Conservation (phyloP, 768 basidiomycete genomes). For the Lactarius vividus region DNA sequence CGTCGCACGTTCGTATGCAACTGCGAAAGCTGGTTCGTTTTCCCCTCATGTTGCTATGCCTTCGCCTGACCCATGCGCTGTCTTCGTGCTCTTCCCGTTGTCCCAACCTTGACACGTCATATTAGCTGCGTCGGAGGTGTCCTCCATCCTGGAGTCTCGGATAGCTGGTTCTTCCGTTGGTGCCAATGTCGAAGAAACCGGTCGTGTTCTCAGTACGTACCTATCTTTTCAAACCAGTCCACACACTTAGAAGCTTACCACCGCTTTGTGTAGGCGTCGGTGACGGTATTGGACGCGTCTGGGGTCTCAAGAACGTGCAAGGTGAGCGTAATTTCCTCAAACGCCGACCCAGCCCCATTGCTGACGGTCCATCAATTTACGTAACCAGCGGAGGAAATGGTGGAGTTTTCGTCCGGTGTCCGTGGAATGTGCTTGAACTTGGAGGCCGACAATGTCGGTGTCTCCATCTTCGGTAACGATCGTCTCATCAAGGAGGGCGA, state of each 20-base stretch:
- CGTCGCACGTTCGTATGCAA: slow-evolving; percentile 85
- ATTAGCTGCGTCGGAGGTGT: slow-evolving; percentile 96
- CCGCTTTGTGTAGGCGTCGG: slow-evolving; percentile 69
- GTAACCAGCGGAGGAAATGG: slow-evolving; percentile 94
- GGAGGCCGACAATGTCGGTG: slow-evolving; percentile 99
- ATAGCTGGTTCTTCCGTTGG: slow-evolving; percentile 90
- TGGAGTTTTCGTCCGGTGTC: slow-evolving; percentile 99
- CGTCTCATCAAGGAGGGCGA: slow-evolving; percentile 99
- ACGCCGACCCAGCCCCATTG: slow-evolving; percentile 24
- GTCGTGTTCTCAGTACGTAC: slow-evolving; percentile 91
- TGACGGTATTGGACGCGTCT: slow-evolving; percentile 99
- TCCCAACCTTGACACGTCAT: slow-evolving; percentile 39
- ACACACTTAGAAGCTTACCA: slow-evolving; percentile 31
- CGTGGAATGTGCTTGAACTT: slow-evolving; percentile 99
- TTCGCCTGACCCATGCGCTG: slow-evolving; percentile 26
- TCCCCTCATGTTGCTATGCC: neutral
- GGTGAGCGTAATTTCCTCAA: slow-evolving; percentile 45
- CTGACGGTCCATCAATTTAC: slow-evolving; percentile 29
- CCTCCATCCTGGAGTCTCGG: slow-evolving; percentile 97
- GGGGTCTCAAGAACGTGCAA: slow-evolving; percentile 98
- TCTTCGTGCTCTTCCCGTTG: slow-evolving; percentile 24
- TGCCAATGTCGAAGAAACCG: slow-evolving; percentile 98
- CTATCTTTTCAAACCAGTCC: neutral
- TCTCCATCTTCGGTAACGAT: slow-evolving; percentile 98
- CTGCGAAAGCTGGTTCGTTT: slow-evolving; percentile 90